A percentile compares a stretch with the other conserved stretches of the same genome.
phyloP scores from a whole-genome alignment of 768 basidiomycete species.

The Lentinula guzmanii region DNA sequence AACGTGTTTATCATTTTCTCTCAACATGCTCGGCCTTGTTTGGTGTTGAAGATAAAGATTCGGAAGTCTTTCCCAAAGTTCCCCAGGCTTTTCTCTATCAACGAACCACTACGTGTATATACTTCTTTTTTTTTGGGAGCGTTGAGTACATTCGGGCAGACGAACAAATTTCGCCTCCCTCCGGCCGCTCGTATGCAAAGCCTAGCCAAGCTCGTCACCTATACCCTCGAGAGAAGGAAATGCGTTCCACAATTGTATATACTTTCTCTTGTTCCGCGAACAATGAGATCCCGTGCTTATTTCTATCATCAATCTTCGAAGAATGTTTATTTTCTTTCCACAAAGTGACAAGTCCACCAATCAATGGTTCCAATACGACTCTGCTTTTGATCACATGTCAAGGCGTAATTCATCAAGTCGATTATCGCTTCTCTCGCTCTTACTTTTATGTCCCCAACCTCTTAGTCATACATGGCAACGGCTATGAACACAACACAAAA shows the following conservation, averaged over 20 bases:
- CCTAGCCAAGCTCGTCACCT: no score
- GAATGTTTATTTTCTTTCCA: no score
- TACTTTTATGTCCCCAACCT: background rate
- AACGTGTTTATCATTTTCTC: background rate
- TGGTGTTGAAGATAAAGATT: background rate
- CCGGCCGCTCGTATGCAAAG: no score
- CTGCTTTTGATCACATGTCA: background rate
- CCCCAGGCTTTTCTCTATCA: background rate
- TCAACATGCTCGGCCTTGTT: background rate
- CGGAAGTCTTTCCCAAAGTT: background rate
- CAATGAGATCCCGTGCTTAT: no score
- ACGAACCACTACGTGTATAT: background rate
- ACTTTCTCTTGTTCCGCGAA: no score
- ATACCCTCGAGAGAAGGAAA: no score
- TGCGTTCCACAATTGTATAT: no score
- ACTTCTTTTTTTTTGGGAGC: no score
- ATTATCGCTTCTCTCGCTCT: background rate
- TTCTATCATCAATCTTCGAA: no score
- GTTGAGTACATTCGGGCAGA: no score
- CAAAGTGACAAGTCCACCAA: no score
- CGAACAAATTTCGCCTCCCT: no score
- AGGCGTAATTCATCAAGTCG: background rate
- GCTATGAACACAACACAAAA: background rate
- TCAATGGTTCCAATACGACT: background rate
- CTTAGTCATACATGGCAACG: background rate